Conservation (phyloP, 1,284 basidiomycete species). For the Austroboletus novae-zelandiae region DNA sequence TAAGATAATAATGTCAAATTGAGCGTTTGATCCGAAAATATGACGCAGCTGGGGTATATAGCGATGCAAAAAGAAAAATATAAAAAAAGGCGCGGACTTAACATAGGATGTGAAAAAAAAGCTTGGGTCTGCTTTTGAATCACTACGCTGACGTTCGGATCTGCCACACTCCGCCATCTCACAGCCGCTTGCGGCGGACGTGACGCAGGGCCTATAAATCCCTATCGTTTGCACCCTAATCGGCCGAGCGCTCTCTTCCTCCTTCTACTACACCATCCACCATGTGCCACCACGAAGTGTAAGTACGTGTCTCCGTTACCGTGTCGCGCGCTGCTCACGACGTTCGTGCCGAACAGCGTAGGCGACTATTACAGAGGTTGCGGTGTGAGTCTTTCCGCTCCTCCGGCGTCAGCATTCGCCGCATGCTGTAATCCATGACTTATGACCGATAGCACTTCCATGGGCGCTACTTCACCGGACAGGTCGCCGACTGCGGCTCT, state of each 20-base stretch:
- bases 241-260: not conserved
- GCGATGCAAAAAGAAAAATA: slow-evolving; percentile 2
- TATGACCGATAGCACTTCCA: slow-evolving; percentile 52
- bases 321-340: slow-evolving; percentile 4
- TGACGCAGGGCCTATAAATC: slow-evolving; percentile 20
- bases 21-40: not conserved
- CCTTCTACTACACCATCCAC: not conserved
- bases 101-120: too few species aligned
- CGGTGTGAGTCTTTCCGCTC: slow-evolving; percentile 38
- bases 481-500: slow-evolving; percentile 50
- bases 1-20: too few species aligned
- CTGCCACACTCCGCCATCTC: slow-evolving; percentile 8
- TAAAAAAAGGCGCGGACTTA: not conserved
- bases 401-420: not conserved
- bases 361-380: slow-evolving; percentile 64
- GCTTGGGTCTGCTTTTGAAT: not conserved
- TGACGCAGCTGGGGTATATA: slow-evolving; percentile 32
- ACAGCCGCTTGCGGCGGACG: slow-evolving; percentile 10
- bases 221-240: not conserved
- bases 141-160: slow-evolving; percentile 2
- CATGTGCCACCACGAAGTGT: slow-evolving; percentile 65
- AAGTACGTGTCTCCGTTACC: slow-evolving; percentile 19
- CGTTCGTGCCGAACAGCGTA: slow-evolving; percentile 36
- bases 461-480: slow-evolving; percentile 58
- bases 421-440: slow-evolving; percentile 11